Evolutionary conservation across 768 basidiomycete species (phyloP).

Genomic region (Cytidiella melzeri): DNA sequence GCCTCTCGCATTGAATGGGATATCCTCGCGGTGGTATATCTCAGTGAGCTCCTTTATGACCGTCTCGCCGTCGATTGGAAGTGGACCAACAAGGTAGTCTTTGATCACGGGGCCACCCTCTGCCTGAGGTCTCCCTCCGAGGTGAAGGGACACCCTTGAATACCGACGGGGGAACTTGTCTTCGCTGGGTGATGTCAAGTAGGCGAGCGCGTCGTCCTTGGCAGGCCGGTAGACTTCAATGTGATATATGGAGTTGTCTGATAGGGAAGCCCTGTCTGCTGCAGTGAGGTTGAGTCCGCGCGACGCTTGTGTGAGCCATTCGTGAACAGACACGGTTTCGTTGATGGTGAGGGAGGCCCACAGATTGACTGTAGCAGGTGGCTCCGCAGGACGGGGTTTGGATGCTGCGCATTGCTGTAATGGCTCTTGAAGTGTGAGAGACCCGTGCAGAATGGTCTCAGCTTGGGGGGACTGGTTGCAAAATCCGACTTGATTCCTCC

Average conservation of each 20-base stretch:
- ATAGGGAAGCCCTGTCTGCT: constrained; percentile 23
- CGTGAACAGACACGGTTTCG: constrained; percentile 37
- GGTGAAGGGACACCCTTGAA: constrained; percentile 47
- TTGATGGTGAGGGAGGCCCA: constrained; percentile 45
- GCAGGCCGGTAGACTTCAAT: constrained; percentile 46
- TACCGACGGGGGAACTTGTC: constrained; percentile 30
- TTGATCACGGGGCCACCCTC: constrained; percentile 33
- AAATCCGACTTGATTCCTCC: too few species aligned
- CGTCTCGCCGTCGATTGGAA: constrained; percentile 39
- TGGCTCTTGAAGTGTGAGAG: neutral
- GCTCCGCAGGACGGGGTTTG: constrained; percentile 27
- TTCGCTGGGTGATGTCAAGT: constrained; percentile 32
- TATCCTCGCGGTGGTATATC: constrained; percentile 45
- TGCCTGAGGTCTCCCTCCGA: constrained; percentile 32
- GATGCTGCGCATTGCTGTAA: constrained; percentile 31
- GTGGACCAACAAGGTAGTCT: constrained; percentile 54
- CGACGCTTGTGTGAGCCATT: constrained; percentile 40
- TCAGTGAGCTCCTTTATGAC: constrained; percentile 37
- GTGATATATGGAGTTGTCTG: constrained; percentile 46
- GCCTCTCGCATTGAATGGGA: constrained; percentile 49
- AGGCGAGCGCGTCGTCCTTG: constrained; percentile 41
- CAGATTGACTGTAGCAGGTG: constrained; percentile 40
- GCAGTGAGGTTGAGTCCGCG: constrained; percentile 45
- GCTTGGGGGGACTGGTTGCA: neutral
- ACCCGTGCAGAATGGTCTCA: too few species aligned